A percentile compares a stretch with the other conserved stretches of the same genome.
Conservation (phyloP, 139 green algal species). For the Picochlorum sp. region DNA sequence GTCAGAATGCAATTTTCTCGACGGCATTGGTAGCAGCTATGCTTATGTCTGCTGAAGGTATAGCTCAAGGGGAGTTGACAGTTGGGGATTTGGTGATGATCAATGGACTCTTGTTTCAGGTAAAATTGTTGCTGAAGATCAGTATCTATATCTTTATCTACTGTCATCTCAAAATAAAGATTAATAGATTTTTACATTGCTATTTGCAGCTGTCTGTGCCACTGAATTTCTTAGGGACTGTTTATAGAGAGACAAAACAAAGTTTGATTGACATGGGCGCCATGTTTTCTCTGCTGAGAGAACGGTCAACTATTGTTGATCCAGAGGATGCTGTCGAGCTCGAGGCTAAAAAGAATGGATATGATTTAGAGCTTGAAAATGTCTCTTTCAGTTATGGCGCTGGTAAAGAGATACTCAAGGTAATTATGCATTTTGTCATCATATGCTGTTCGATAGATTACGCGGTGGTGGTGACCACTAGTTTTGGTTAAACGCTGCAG, state of each 20-base stretch:
- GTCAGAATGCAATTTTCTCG: conserved; percentile 87
- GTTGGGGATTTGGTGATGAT: conserved; percentile 96
- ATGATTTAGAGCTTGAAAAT: conserved; percentile 45
- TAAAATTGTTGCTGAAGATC: too few species aligned
- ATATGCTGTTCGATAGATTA: too few species aligned
- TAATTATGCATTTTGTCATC: conserved; percentile 13
- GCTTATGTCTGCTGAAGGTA: conserved; percentile 58
- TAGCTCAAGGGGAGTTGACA: conserved; percentile 41
- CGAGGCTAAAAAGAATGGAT: conserved; percentile 1
- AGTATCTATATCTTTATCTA: conserved; percentile 7
- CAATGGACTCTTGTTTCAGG: conserved; percentile 95
- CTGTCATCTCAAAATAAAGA: not conserved
- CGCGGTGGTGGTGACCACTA: too few species aligned
- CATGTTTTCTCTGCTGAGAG: conserved; percentile 81
- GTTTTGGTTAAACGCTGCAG: too few species aligned
- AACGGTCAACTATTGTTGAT: conserved; percentile 11
- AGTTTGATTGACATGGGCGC: conserved; percentile 90
- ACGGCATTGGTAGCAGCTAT: conserved; percentile 57
- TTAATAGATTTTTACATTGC: too few species aligned
- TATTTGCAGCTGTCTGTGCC: conserved; percentile 79
- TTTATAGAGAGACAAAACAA: conserved; percentile 94
- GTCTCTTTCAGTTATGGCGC: conserved; percentile 61
- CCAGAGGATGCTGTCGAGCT: conserved; percentile 24
- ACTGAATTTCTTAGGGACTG: conserved; percentile 95
- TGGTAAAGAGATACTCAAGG: conserved; percentile 51